Evolutionary conservation across 768 basidiomycete genomes (phyloP).

Genomic region (Trametes cubensis): DNA sequence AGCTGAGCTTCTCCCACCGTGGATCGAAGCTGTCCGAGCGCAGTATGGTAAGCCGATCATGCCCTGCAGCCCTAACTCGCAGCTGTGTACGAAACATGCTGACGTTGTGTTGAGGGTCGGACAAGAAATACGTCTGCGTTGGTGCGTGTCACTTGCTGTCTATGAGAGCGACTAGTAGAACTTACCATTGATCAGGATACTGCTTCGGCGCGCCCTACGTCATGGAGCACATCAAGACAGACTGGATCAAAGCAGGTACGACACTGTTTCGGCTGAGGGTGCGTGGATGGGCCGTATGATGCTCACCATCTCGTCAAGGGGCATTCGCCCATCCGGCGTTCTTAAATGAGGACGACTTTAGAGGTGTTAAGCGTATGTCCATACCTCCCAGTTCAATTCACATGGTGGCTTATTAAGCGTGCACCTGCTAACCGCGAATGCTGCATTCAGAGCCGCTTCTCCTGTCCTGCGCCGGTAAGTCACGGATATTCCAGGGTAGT

Average conservation of each 20-base stretch:
- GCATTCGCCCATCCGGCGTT: slow-evolving; percentile 60
- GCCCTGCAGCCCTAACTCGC: neutral
- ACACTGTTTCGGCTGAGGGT: no score
- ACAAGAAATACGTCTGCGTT: slow-evolving; percentile 22
- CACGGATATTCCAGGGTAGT: no score
- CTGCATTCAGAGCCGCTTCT: slow-evolving; percentile 49
- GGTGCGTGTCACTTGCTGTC: slow-evolving; percentile 4
- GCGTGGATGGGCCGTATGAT: neutral
- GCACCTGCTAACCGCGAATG: neutral
- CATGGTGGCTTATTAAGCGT: neutral
- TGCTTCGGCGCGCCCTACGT: slow-evolving; percentile 60
- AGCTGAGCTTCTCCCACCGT: slow-evolving; percentile 44
- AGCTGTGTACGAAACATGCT: neutral
- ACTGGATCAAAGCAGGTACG: slow-evolving; percentile 50
- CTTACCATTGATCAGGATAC: slow-evolving; percentile 43
- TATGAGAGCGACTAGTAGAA: neutral
- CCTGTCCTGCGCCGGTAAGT: slow-evolving; percentile 56
- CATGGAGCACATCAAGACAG: slow-evolving; percentile 48
- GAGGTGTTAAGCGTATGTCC: slow-evolving; percentile 49
- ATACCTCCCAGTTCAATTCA: neutral
- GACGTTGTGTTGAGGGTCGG: slow-evolving; percentile 26
- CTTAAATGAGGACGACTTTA: slow-evolving; percentile 51
- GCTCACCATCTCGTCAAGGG: slow-evolving; percentile 32
- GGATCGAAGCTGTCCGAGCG: slow-evolving; percentile 54
- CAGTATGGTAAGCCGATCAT: slow-evolving; percentile 44